phyloP scores from a whole-genome alignment of 352 stramenopile species.

The Phytopythium vexans region DNA sequence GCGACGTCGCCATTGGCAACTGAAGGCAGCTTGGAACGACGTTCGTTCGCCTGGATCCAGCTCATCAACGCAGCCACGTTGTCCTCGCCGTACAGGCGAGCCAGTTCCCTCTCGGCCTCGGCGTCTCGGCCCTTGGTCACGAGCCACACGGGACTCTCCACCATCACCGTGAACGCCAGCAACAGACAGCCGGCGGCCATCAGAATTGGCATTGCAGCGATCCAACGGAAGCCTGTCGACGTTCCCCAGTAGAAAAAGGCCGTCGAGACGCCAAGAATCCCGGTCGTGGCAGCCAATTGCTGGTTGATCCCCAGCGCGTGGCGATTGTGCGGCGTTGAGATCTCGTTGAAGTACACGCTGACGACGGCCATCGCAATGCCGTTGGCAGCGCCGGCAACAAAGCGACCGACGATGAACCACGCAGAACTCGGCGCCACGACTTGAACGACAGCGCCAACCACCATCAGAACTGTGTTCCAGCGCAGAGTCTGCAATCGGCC shows the following conservation, averaged over 20 bases:
- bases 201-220: slow-evolving; percentile 50
- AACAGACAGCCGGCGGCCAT: slow-evolving; percentile 34
- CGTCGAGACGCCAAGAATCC: slow-evolving; percentile 29
- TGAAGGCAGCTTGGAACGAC: no score
- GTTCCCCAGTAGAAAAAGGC: slow-evolving; percentile 45
- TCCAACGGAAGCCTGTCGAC: slow-evolving; percentile 38
- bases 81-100: slow-evolving; percentile 29
- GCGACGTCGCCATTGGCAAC: no score
- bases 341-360: slow-evolving; percentile 37
- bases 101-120: slow-evolving; percentile 24
- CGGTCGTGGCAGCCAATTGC: slow-evolving; percentile 29
- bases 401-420: slow-evolving; percentile 35
- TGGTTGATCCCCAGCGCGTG: slow-evolving; percentile 27
- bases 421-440: slow-evolving; percentile 25
- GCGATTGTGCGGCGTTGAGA: slow-evolving; percentile 34
- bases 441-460: slow-evolving; percentile 29
- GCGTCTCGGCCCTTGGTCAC: slow-evolving; percentile 22
- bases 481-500: slow-evolving; percentile 29
- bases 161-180: slow-evolving; percentile 34
- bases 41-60: slow-evolving; percentile 31
- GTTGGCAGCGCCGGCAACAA: slow-evolving; percentile 45
- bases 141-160: slow-evolving; percentile 40
- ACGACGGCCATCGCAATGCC: slow-evolving; percentile 28
- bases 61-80: slow-evolving; percentile 20
- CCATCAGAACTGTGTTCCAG: slow-evolving; percentile 37